Conservation (phyloP, 176 grass and related monocot species). For the Paspalum notatum region DNA sequence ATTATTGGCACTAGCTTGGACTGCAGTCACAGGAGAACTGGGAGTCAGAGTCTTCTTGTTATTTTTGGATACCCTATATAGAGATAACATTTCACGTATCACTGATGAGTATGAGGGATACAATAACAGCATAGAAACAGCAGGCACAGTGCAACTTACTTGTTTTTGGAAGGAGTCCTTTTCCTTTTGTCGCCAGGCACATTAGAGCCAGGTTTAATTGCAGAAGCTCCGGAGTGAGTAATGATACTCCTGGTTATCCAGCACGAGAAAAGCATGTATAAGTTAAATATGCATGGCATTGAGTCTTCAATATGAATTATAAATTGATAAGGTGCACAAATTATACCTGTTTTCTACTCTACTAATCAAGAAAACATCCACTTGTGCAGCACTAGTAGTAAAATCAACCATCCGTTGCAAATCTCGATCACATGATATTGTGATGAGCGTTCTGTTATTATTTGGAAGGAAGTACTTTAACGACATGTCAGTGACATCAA, state of each 20-base stretch:
- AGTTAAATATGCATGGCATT: slow-evolving; percentile 18
- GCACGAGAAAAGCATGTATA: slow-evolving; percentile 15
- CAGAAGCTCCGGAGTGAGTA: slow-evolving; percentile 64
- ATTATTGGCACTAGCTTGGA: slow-evolving; percentile 47
- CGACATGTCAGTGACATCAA: slow-evolving; percentile 70
- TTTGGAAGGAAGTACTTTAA: slow-evolving; percentile 95
- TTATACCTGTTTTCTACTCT: slow-evolving; percentile 76
- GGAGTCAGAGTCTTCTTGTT: slow-evolving; percentile 47
- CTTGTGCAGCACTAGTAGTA: slow-evolving; percentile 64
- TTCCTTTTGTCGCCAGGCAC: slow-evolving; percentile 57
- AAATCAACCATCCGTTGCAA: slow-evolving; percentile 97
- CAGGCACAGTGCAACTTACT: slow-evolving; percentile 28
- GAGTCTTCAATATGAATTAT: slow-evolving; percentile 23
- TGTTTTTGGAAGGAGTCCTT: slow-evolving; percentile 52
- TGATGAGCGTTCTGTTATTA: slow-evolving; percentile 83
- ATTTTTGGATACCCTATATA: slow-evolving; percentile 73
- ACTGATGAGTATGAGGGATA: not conserved
- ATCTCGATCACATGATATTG: slow-evolving; percentile 87
- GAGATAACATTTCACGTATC: slow-evolving; percentile 19
- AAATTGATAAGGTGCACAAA: slow-evolving; percentile 7
- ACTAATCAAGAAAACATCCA: slow-evolving; percentile 85
- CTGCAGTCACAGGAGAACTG: slow-evolving; percentile 30
- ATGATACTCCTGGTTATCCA: slow-evolving; percentile 60
- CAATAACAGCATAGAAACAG: slow-evolving; percentile 41
- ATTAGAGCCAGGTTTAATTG: slow-evolving; percentile 56